Evolutionary conservation across 73 alveolate genomes (phyloP).

Genomic region (Breviolum minutum): DNA sequence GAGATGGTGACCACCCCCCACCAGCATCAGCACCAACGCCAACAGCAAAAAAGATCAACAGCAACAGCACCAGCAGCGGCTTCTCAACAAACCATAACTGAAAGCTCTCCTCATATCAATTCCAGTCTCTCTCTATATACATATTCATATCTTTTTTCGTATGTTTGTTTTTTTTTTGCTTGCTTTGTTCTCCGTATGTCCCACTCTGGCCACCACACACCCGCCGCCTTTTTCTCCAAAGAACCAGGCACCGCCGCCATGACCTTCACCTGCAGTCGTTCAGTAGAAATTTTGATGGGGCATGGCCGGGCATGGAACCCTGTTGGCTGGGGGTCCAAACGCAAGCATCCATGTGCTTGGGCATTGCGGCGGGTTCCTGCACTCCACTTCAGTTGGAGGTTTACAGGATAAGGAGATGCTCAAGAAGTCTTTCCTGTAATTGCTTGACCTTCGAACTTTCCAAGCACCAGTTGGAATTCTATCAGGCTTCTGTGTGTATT

Average conservation of each 20-base stretch:
- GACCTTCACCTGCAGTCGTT: slow-evolving; percentile 3
- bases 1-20: no score
- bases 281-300: not conserved
- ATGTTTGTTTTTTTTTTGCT: not conserved
- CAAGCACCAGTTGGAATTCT: not conserved
- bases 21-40: no score
- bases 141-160: not conserved
- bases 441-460: no score
- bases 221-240: slow-evolving; percentile 27
- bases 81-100: no score
- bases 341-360: slow-evolving; percentile 44
- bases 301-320: not conserved
- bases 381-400: not conserved
- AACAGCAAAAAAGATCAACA: no score
- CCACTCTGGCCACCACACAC: no score
- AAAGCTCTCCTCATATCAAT: no score
- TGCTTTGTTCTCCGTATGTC: not conserved
- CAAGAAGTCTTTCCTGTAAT: not conserved
- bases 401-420: not conserved
- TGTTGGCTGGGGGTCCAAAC: not conserved
- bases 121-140: no score
- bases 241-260: slow-evolving; percentile 54
- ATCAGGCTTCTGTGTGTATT: not conserved
- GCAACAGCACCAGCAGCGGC: no score
- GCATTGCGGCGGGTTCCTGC: slow-evolving; percentile 29